Conservation (phyloP, 2,329 filamentous ascomycete species). For the Fusarium guadeloupense region DNA sequence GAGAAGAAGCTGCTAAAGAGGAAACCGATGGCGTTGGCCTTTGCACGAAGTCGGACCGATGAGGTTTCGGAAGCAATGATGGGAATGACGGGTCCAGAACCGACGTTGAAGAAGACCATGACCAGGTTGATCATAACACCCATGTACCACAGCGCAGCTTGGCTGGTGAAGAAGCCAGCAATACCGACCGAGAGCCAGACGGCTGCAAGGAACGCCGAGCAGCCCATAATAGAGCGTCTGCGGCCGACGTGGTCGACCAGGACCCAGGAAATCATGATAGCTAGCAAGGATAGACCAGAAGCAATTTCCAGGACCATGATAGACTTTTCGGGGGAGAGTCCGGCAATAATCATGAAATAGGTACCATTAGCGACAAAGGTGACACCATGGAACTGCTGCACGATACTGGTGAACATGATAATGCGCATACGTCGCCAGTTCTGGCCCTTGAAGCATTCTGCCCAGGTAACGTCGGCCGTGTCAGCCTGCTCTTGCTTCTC, state of each 20-base stretch:
- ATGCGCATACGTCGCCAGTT: neutral
- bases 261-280: conserved; percentile 5
- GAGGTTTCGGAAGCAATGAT: conserved; percentile 16
- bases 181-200: neutral
- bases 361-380: neutral
- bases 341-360: conserved; percentile 15
- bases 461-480: too few species aligned
- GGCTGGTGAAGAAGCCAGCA: too few species aligned
- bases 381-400: conserved; percentile 1
- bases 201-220: conserved; percentile 1
- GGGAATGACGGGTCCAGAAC: conserved; percentile 16
- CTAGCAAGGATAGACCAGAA: neutral
- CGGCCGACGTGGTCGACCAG: conserved; percentile 4
- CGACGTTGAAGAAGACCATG: neutral
- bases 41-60: conserved; percentile 4
- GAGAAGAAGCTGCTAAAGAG: neutral
- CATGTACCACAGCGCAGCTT: too few species aligned
- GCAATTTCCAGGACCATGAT: neutral
- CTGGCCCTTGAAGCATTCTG: conserved; percentile 1
- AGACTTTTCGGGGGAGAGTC: neutral
- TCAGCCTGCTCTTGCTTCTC: too few species aligned
- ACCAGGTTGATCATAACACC: too few species aligned
- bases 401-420: neutral
- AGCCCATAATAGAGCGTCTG: neutral
- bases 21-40: conserved; percentile 15